Base-by-base conservation (phyloP, 2,329 filamentous ascomycete species). In the Tolypocladium tropicale region DNA sequence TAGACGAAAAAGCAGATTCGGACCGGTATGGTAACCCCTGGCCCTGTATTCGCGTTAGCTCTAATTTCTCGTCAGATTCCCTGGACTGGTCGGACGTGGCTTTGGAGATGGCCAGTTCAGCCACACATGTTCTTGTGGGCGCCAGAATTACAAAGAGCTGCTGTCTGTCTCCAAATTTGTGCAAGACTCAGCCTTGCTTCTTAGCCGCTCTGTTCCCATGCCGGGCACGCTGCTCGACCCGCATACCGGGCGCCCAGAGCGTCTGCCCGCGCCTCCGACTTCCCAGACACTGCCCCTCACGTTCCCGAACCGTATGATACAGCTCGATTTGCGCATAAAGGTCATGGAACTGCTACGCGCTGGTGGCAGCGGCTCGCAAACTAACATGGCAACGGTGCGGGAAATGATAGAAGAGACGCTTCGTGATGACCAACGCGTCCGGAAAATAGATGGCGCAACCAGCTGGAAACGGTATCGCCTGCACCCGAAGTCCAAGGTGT, bases 211-310 rank as follows among this genome's bases (percentile, higher is more conserved):
- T 9, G 48, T 58, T 1, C 83, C 86, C 0, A 82, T 92, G 75
- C 83, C 85, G 0, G 87, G 88, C 1, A 90, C 87, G 0, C 67
- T 90, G 5, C 74, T 90, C 9, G 74, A 81, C 10, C 65, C 77
- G 0, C 67, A 70, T 1, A 74, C 64, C 0, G 88, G 87, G 0
- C 68, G 73, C 18, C 80, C 83, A 0, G 65, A 73, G 33, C 53
- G 60, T 2, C 61, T 72, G 2, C 64, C 63, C 2, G 34, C 58
- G 21, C 46, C 55, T 7, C 28, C 59, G 55, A 30, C 62, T 33
- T 51, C 14, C 3, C 18, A 67, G 4, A 63, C 60, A 12, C 62
- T 62, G 51, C 57, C 66, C 9, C 72, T 75, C 12, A 74, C 75
- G 0, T 85, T 86, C 59, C 82, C 83, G 0, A 86, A 86, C 61